A percentile compares a stretch with the other conserved stretches of the same genome.
These are phyloP conservation scores for Nicotiana attenuata DNA, from an alignment of 257 asterid genomes.

Conservation along the genomic window DNA sequence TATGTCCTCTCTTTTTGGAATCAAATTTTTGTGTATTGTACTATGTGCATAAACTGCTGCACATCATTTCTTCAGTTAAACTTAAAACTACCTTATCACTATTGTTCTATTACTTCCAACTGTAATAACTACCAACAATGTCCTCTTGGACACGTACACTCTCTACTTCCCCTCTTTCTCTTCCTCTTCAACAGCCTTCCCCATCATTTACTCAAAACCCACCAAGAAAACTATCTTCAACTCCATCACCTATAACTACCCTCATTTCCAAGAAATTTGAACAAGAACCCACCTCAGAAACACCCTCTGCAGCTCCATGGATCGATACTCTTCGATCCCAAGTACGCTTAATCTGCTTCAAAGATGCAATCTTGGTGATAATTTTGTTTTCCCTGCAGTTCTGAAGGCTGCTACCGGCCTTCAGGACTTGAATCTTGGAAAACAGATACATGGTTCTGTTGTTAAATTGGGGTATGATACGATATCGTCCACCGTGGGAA, in stretches of 20 bases:
- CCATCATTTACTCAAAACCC: constrained; percentile 18
- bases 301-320: constrained; percentile 51
- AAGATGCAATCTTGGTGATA: constrained; percentile 64
- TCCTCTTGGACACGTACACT: constrained; percentile 24
- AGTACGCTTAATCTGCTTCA: constrained; percentile 47
- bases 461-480: constrained; percentile 54
- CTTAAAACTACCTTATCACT: neutral
- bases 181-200: constrained; percentile 13
- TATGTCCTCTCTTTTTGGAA: too few relatives aligned
- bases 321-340: constrained; percentile 57
- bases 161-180: constrained; percentile 18
- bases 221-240: constrained; percentile 1
- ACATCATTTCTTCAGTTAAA: neutral
- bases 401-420: constrained; percentile 69
- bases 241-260: constrained; percentile 4
- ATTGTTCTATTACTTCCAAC: constrained; percentile 7
- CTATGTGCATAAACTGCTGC: neutral
- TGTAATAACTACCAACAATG: constrained; percentile 29
- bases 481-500: constrained; percentile 57
- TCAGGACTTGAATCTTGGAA: constrained; percentile 52
- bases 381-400: constrained; percentile 67
- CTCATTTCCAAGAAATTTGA: constrained; percentile 15
- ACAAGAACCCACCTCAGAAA: constrained; percentile 16
- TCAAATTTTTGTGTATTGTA: too few relatives aligned
- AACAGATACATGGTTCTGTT: constrained; percentile 56